phyloP scores from a whole-genome alignment of 805 yeast genomes.

The Tetrapisispora iriomotensis region DNA sequence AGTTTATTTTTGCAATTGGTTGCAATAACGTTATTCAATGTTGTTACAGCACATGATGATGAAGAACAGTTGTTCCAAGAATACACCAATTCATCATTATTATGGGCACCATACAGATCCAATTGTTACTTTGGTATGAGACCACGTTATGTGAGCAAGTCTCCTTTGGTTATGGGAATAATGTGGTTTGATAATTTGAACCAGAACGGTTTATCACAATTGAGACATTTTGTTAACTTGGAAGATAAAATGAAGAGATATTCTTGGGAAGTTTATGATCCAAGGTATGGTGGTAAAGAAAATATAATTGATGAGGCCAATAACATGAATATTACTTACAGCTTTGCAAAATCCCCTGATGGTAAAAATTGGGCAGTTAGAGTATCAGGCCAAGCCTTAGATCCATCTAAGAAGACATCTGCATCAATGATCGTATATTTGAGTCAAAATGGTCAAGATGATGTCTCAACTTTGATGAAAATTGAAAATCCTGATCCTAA shows the following conservation, averaged over 20 bases:
- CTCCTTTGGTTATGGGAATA: constrained; percentile 71
- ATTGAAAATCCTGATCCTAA: constrained; percentile 19
- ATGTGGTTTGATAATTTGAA: constrained; percentile 77
- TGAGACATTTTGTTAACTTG: constrained; percentile 72
- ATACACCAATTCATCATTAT: constrained; percentile 40
- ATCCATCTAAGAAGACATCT: constrained; percentile 37
- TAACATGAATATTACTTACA: constrained; percentile 53
- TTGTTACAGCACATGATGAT: not conserved
- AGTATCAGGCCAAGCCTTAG: constrained; percentile 54
- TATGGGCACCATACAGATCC: constrained; percentile 93
- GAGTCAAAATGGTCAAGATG: constrained; percentile 57
- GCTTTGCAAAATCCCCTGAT: constrained; percentile 62
- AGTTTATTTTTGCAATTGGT: not conserved
- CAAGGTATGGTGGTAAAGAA: constrained; percentile 79
- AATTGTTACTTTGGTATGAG: constrained; percentile 77
- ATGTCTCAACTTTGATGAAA: constrained; percentile 19
- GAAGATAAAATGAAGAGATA: constrained; percentile 60
- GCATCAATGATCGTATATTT: constrained; percentile 70
- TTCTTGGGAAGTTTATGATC: constrained; percentile 84
- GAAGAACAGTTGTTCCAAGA: constrained; percentile 15
- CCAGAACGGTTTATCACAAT: constrained; percentile 40
- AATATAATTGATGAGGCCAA: constrained; percentile 57
- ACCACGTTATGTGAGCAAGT: constrained; percentile 41
- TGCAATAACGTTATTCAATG: not conserved
- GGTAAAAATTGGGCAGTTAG: constrained; percentile 76